Base-by-base conservation (phyloP, 805 yeast genomes). In the Barnettozyma wickerhamii region DNA sequence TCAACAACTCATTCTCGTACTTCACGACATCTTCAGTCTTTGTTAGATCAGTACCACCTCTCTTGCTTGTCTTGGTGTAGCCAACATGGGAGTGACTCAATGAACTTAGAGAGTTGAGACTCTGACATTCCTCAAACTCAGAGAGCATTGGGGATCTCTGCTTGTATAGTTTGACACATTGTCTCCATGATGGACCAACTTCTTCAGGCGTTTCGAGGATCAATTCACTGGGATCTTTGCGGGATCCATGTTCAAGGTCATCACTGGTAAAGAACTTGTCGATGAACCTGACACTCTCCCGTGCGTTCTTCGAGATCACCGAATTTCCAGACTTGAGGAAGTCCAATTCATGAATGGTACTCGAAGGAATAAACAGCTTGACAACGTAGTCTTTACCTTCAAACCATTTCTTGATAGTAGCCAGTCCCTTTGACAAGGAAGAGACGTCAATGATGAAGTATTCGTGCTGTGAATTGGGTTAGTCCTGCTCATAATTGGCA, bases 401-500 rank as follows among this genome's bases (percentile, higher is more conserved):
- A 43, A 71, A 66, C 89, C 89, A 83, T 50, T 77, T 63, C 54
- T 77, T 77, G 52, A 83, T 68, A 51, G 77, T 78, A 0, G 85
- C 86, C 33, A 83, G 66, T 2, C 88, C 91, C 40, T 80, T 74
- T 15, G 79, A 77, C 46, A 83, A 68, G 3, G 85, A 80, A 6
- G 85, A 74, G 17, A 81, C 84, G 54, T 83, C 90, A 31, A 83
- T 52, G 15, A 83, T 77, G 43, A 81, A 66, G 53, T 69, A 55
- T 6, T 38, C 41, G 17, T 42, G 38, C 43, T 40, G 10, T 14
- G 15, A n/a, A 17, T 3, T 5, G 5, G 7, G 23, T 30, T 23
- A 23, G 30, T 37, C 7, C 12, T 13, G 27, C 18, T n/a, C 33
- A 15, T 17, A 31, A 12, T 31, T n/a, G n/a, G n/a, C n/a, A n/a